Percentiles rank a stretch among this genome's conserved stretches.
Conservation (phyloP, 495 filamentous ascomycete genomes). For the Massariosphaeria phaeospora region DNA sequence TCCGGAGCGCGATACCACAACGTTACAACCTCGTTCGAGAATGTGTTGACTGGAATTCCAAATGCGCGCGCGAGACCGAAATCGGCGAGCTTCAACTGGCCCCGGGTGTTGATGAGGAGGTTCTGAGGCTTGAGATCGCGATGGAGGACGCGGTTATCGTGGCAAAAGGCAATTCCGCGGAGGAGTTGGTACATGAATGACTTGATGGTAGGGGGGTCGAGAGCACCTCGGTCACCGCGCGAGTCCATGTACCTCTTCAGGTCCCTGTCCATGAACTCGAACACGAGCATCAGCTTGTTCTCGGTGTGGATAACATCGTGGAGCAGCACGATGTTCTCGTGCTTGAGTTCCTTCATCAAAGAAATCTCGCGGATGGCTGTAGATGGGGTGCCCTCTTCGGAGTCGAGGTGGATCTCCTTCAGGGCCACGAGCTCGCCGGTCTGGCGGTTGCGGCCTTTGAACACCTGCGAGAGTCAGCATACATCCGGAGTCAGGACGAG, state of each 20-base stretch:
- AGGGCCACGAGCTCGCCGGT: conserved; percentile 63
- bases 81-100: conserved; percentile 94
- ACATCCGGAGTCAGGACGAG: neutral
- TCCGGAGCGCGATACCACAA: conserved; percentile 86
- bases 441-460: conserved; percentile 45
- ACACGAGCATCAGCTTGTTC: conserved; percentile 89
- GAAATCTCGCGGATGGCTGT: conserved; percentile 96
- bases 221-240: conserved; percentile 83
- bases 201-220: conserved; percentile 84
- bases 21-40: conserved; percentile 95
- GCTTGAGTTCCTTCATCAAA: conserved; percentile 89
- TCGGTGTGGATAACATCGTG: conserved; percentile 90
- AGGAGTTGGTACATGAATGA: conserved; percentile 98
- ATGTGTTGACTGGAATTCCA: conserved; percentile 77
- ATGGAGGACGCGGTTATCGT: conserved; percentile 91
- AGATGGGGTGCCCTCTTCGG: conserved; percentile 92
- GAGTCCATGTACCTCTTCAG: conserved; percentile 99
- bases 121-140: conserved; percentile 99
- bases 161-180: conserved; percentile 92
- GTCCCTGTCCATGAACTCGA: conserved; percentile 88
- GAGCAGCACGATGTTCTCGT: conserved; percentile 90
- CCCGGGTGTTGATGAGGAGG: conserved; percentile 87
- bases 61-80: conserved; percentile 90
- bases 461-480: conserved; percentile 35
- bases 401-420: conserved; percentile 97